Base-by-base conservation (phyloP, 306 rosid genomes). In the Prunus fruticosa region DNA sequence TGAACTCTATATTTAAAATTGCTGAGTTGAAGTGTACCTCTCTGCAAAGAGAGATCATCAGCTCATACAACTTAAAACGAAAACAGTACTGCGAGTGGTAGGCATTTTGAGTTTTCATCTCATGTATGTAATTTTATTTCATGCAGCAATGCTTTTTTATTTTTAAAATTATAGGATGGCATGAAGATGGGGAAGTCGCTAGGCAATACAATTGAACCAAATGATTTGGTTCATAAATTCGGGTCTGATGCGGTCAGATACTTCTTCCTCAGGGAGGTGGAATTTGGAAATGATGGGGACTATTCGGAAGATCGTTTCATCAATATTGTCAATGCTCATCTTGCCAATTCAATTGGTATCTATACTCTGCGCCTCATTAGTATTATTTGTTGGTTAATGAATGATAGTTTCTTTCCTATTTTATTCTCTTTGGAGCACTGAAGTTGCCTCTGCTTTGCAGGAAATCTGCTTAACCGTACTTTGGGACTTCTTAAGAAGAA, bases 171-270 rank as follows among this genome's bases (percentile, higher is more conserved):
- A 80, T 90, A 95, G 99, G 99, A 92, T 89, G 99, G 99, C 79
- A 82, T 90, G 99, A 95, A 95, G 87, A 92, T 95, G 99, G 99
- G 99, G 69, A 92, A 95, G 79, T 88, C 99, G 8, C 83, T 92
- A 41, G 99, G 99, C 61, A 95, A 95, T 84, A 95, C 97, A n/a
- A 93, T 90, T 75, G 99, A 92, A 83, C 97, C 99, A 77, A 92
- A 89, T 34, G 96, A 95, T 70, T 86, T 92, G 91, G 97, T 95
- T 73, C 66, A 76, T 41, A 92, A 77, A 81, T 95, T 95, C 11
- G 99, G 99, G 52, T 69, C 92, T 43, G 99, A 95, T 79, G 97
- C 99, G 2, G 90, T 95, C 53, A 84, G 99, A 82, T 95, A 95
- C 89, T 95, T 95, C 90, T 95, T 95, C 90, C 82, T 95, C 65